Base-by-base conservation (phyloP, 345 rosid species). In the Lagerstroemia speciosa region DNA sequence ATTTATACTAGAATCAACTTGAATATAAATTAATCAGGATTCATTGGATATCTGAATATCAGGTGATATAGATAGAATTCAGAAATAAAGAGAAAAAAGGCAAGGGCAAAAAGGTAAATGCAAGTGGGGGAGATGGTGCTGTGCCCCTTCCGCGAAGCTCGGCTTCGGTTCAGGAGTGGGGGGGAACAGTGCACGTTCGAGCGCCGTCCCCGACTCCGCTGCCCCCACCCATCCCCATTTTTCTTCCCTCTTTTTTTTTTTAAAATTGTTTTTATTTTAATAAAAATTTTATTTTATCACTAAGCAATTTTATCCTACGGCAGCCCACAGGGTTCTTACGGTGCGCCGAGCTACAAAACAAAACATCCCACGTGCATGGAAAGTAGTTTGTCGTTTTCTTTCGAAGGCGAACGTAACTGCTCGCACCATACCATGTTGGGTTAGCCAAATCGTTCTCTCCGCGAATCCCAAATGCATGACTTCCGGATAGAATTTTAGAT, bases 141-240 rank as follows among this genome's bases (percentile, higher is more conserved):
- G 53, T 48, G 46, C n/a, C 46, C 65, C 37, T 38, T 40, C 65
- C 72, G 3, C 27, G 38, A 69, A 69, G 66, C 9, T 6, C 58
- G 72, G 72, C 72, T 60, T 60, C 8, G 50, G 32, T 27, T 57
- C 34, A 30, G 38, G 38, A 4, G 38, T 64, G 65, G 0, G 38
- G 71, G 65, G 0, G 50, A 3, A 22, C 17, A 6, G 26, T 61
- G 72, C 72, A 69, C 72, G 72, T 60, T 69, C 20, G 65, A 60
- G 72, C 65, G 72, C 72, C 72, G 72, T 41, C 72, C 63, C 65
- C 64, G 52, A 55, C 61, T 55, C 30, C 3, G 2, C 27, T 11
- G 8, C 26, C 22, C 1, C 26, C 7, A 15, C 57, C 16, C 19
- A 43, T 15, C 15, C 3, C 17, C 3, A 12, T 43, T 43, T 43